Conservation (phyloP, 768 basidiomycete species). For the Cantharellus anzutake region DNA sequence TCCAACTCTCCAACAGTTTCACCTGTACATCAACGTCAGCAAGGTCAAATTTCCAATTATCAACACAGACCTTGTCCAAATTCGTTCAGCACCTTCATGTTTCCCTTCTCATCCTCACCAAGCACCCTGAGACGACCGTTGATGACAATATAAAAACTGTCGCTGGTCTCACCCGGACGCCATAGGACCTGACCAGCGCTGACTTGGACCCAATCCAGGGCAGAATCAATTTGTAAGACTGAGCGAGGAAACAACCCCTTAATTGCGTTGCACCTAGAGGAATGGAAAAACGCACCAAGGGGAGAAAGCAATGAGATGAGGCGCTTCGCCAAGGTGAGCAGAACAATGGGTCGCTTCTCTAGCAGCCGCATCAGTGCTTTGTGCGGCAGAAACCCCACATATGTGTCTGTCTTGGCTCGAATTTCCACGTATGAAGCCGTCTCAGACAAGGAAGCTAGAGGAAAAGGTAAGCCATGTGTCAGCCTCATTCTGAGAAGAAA, state of each 20-base stretch:
- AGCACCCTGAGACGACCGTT: constrained; percentile 91
- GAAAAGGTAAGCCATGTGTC: background rate
- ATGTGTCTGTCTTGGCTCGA: constrained; percentile 92
- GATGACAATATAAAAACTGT: constrained; percentile 96
- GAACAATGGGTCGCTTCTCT: constrained; percentile 87
- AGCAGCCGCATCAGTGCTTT: constrained; percentile 76
- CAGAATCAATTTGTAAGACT: constrained; percentile 95
- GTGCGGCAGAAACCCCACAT: constrained; percentile 86
- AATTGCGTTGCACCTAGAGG: background rate
- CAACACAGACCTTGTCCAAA: constrained; percentile 53
- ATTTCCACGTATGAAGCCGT: constrained; percentile 95
- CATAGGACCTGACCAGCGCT: constrained; percentile 89
- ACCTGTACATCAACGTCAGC: constrained; percentile 14
- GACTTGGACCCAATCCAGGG: constrained; percentile 96
- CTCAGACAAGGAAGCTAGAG: constrained; percentile 65
- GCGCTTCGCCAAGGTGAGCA: constrained; percentile 90
- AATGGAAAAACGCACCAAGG: constrained; percentile 31
- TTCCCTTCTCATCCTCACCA: constrained; percentile 55
- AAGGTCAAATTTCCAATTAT: background rate
- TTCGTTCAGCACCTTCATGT: constrained; percentile 70
- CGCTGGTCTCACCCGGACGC: constrained; percentile 75
- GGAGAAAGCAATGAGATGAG: constrained; percentile 88
- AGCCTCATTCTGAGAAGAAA: background rate
- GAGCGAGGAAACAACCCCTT: background rate
- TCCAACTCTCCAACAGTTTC: constrained; percentile 96